phyloP scores from a whole-genome alignment of 2,329 filamentous ascomycete genomes.

The Delphinella strobiligena region DNA sequence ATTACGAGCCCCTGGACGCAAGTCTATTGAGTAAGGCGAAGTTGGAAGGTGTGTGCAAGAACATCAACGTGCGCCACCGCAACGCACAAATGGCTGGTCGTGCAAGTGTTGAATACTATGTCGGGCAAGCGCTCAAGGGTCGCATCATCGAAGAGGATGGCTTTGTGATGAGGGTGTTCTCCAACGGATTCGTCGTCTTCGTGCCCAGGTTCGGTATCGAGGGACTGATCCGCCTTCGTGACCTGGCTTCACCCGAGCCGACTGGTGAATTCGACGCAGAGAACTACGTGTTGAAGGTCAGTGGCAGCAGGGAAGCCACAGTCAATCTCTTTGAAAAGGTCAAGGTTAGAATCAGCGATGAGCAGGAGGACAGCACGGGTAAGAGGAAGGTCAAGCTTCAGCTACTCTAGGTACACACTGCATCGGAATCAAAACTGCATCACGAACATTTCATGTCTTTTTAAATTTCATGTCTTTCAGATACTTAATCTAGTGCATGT shows the following conservation, averaged over 20 bases:
- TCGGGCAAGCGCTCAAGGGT: constrained; percentile 86
- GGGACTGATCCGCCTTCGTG: constrained; percentile 73
- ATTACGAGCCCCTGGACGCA: constrained; percentile 76
- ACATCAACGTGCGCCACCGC: constrained; percentile 94
- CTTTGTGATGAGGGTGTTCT: constrained; percentile 94
- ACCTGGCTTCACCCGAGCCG: constrained; percentile 64
- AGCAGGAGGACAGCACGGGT: constrained; percentile 89
- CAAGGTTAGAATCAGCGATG: constrained; percentile 75
- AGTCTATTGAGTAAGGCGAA: constrained; percentile 70
- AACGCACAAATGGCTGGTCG: constrained; percentile 94
- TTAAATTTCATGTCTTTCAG: no score
- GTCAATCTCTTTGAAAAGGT: constrained; percentile 91
- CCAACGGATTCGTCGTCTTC: constrained; percentile 93
- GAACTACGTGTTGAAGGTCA: constrained; percentile 60
- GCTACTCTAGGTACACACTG: constrained; percentile 12
- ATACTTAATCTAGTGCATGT: no score
- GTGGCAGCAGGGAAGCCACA: constrained; percentile 33
- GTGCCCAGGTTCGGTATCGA: constrained; percentile 95
- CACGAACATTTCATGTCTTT: neutral
- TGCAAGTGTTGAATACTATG: constrained; percentile 93
- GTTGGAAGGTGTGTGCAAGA: constrained; percentile 89
- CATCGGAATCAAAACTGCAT: neutral
- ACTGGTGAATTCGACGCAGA: constrained; percentile 77
- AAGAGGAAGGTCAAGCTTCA: constrained; percentile 80
- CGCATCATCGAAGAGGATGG: constrained; percentile 69